Evolutionary conservation across 805 yeast genomes (phyloP), one percentile per base, ranked within the genome.

Genomic region (Candida namnaoensis): DNA sequence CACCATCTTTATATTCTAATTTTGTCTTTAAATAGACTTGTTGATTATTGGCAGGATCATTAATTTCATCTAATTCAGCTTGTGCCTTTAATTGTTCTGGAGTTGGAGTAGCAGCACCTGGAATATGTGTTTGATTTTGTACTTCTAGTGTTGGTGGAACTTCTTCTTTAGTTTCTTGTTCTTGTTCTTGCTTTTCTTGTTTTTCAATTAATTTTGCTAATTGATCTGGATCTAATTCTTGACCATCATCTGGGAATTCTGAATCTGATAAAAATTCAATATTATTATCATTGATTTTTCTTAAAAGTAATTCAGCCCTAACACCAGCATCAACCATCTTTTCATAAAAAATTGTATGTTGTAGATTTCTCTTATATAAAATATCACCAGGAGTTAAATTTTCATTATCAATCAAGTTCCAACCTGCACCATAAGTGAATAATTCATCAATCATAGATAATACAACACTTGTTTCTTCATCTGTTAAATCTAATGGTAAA

Each of bases 401-500:
- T 41, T 80, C 74, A 44, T 68, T 72, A 57, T 88, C 95, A 3
- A 79, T 66, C 50, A 85, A 69, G 60, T 83, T 81, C 97, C 97
- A 90, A 9, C 95, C 95, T 0, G 95, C 96, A 27, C 97, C 97
- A 57, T 78, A 82, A 54, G 85, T 78, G 48, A 90, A 81, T 44
- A 90, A 60, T 19, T 68, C 71, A 27, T 76, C 75, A 44, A 87
- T 78, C 78, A 90, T 70, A 11, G 62, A 58, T 30, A 63, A 44
- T 1, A 80, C 71, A 1, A 76, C 66, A 1, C 56, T 48, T 42
- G 69, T 67, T 42, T 77, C 83, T 0, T 61, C 68, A 5, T 44
- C 43, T 0, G 62, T 52, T 2, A 61, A 44, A 45, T 76, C 74
- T 3, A 33, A 24, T 0, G 73, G 71, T 11, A 82, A 51, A 36